Percentiles rank a stretch among this genome's conserved stretches.
These are phyloP conservation scores for Hypholoma fasciculare DNA, from an alignment of 768 basidiomycete genomes.

Conservation along the genomic window DNA sequence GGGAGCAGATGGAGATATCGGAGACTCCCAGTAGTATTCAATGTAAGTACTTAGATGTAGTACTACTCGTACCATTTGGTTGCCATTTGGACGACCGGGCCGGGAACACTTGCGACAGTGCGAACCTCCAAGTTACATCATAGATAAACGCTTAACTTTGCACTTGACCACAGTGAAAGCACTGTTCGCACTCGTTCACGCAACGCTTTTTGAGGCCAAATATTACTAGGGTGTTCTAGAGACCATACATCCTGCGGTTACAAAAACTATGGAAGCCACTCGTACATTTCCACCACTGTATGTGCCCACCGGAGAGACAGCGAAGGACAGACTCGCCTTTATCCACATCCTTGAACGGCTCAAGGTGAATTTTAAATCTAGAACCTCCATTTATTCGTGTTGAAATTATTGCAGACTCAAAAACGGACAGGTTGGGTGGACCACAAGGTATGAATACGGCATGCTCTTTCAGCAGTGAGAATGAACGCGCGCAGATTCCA, in stretches of 20 bases:
- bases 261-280: background rate
- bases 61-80: too few species aligned
- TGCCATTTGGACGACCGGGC: too few species aligned
- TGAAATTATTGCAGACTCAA: conserved; percentile 62
- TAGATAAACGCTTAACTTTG: too few species aligned
- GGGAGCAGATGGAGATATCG: too few species aligned
- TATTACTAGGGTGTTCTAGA: background rate
- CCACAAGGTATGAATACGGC: conserved; percentile 54
- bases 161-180: too few species aligned
- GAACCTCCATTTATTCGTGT: background rate
- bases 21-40: too few species aligned
- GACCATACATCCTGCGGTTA: background rate
- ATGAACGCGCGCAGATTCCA: conserved; percentile 56
- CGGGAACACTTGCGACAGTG: too few species aligned
- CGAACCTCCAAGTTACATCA: too few species aligned
- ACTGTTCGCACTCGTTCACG: background rate
- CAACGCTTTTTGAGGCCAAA: background rate
- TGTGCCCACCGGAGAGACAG: conserved; percentile 46
- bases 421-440: conserved; percentile 96
- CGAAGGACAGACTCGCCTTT: conserved; percentile 79
- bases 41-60: too few species aligned
- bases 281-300: conserved; percentile 67
- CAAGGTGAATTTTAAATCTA: conserved; percentile 54
- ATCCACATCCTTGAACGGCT: conserved; percentile 87
- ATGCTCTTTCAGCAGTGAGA: background rate